Base-by-base conservation (phyloP, 371 early-diverging fungal genomes). In the Mucor lusitanicus region DNA sequence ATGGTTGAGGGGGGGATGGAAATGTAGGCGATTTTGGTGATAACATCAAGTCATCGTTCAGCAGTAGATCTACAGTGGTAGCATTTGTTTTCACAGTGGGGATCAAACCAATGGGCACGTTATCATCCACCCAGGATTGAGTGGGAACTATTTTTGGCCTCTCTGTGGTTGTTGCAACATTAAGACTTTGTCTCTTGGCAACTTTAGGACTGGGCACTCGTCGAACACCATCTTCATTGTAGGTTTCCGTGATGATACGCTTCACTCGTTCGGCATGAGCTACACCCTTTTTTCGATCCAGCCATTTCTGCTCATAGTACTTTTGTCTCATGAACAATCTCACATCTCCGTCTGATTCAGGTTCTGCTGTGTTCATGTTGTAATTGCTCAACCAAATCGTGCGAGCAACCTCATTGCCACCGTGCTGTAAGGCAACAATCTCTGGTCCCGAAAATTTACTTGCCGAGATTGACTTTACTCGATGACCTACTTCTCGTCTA, bases 391-490 rank as follows among this genome's bases (percentile, higher is more conserved):
- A 42, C 82, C 82, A 82, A 8, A 79, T 70, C 0, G 55, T 39
- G 12, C 64, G 54, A 9, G 79, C 82, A 1, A 87, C 81, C 57
- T 73, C 77, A 70, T 90, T 90, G 48, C 90, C 90, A 30, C 87
- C 88, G 50, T 81, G 76, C 60, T 86, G 79, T n/a, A 90, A 66
- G 1, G 84, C 80, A 17, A 82, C 68, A 3, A 88, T 73, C 59
- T 90, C 89, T 23, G 82, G 79, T n/a, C 81, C 76, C 17, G 88
- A 84, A 62, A 89, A 90, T 3, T 76, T 85, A 15, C 89, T 89
- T 5, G 88, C 87, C 15, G 87, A 86, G 59, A 89, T 85, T 13
- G 91, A 90, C 57, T 90, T 90, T 48, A 90, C 86, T 62, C 91
- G 76, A 74, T 88, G 88, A 40, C 85, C 88, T 59, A 90, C 78